A percentile compares a stretch with the other conserved stretches of the same genome.
Conservation (phyloP, 2,329 filamentous ascomycete genomes). For the Apiospora saccharicola region DNA sequence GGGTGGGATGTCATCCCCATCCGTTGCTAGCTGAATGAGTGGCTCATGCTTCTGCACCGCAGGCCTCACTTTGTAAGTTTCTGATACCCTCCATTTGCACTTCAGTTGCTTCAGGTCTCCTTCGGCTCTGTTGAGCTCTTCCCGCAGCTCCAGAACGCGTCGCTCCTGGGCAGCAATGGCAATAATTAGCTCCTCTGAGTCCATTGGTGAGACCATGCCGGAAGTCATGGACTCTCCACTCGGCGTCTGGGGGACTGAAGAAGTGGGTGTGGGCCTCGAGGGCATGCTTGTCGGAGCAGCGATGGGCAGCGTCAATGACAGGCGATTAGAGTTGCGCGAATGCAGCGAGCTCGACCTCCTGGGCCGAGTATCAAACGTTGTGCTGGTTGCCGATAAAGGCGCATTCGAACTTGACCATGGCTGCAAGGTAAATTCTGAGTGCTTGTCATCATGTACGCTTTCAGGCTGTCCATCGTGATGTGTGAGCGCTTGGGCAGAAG, state of each 20-base stretch:
- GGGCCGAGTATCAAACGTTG: conserved; percentile 52
- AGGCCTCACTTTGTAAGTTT: conserved; percentile 77
- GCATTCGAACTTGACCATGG: conserved; percentile 44
- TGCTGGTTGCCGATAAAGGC: conserved; percentile 47
- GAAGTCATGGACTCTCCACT: conserved; percentile 49
- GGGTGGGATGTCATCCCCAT: conserved; percentile 33
- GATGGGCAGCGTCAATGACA: conserved; percentile 69
- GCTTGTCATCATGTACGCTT: conserved; percentile 30
- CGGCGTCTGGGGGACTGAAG: conserved; percentile 59
- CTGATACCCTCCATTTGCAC: conserved; percentile 80
- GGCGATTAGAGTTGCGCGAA: conserved; percentile 62
- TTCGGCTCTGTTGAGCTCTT: conserved; percentile 88
- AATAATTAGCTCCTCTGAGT: conserved; percentile 77
- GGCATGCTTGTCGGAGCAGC: conserved; percentile 60
- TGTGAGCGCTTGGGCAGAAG: conserved; percentile 29
- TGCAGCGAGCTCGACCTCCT: conserved; percentile 61
- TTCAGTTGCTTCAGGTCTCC: conserved; percentile 78
- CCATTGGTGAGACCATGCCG: conserved; percentile 53
- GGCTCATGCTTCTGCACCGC: conserved; percentile 68
- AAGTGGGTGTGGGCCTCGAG: conserved; percentile 58
- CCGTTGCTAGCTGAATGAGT: conserved; percentile 41
- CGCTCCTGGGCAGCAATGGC: conserved; percentile 93
- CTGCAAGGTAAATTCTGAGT: conserved; percentile 31
- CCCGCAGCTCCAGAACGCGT: conserved; percentile 86
- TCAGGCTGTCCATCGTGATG: conserved; percentile 30